Percentiles rank a stretch among this genome's conserved stretches.
phyloP scores from a whole-genome alignment of 257 asterid species.

The Fraxinus excelsior region DNA sequence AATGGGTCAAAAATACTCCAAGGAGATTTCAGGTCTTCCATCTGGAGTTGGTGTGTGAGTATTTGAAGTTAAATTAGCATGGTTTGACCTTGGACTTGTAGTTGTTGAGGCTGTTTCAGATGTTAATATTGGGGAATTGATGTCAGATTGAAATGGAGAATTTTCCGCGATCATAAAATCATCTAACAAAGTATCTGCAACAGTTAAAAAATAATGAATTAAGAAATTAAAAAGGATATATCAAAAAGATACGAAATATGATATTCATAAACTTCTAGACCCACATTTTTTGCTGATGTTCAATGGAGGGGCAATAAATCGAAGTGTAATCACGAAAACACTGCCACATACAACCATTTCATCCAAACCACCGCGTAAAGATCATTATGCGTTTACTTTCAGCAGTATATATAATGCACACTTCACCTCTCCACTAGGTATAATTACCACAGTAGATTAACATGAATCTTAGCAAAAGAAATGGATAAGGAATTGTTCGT shows the following conservation, averaged over 20 bases:
- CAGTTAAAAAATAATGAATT: constrained; percentile 14
- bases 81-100: constrained; percentile 58
- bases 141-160: constrained; percentile 71
- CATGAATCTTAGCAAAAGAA: constrained; percentile 1
- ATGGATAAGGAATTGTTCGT: background rate
- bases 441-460: background rate
- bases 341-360: constrained; percentile 7
- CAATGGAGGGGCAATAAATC: background rate
- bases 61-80: constrained; percentile 35
- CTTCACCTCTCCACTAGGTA: background rate
- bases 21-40: constrained; percentile 57
- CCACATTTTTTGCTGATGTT: background rate
- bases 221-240: constrained; percentile 4
- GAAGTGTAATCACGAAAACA: constrained; percentile 7
- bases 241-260: background rate
- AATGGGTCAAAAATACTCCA: no score
- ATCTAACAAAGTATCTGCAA: constrained; percentile 74
- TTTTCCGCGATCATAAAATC: constrained; percentile 93
- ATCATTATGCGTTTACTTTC: constrained; percentile 8
- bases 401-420: background rate
- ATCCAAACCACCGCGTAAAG: constrained; percentile 8
- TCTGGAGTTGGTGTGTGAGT: constrained; percentile 42
- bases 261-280: constrained; percentile 7
- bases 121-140: constrained; percentile 44
- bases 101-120: constrained; percentile 49